A percentile compares a stretch with the other conserved stretches of the same genome.
phyloP scores from a whole-genome alignment of 805 yeast species.

The Barnettozyma wickerhamii region DNA sequence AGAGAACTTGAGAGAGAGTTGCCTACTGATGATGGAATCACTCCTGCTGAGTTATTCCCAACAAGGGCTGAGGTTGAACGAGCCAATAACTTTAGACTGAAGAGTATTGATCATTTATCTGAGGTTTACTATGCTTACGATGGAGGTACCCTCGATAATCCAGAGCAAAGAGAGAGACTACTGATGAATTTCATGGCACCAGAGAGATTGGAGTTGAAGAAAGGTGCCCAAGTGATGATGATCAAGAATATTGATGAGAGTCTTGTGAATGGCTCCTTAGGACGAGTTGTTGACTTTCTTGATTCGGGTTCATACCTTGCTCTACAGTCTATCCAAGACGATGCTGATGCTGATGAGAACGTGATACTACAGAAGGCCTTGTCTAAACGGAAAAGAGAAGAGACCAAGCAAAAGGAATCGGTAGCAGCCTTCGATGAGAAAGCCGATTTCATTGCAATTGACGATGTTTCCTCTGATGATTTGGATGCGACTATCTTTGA shows the following conservation, averaged over 20 bases:
- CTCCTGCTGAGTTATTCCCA: constrained; percentile 71
- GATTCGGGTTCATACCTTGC: constrained; percentile 46
- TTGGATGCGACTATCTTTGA: constrained; percentile 47
- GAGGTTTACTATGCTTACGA: constrained; percentile 48
- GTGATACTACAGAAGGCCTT: constrained; percentile 15
- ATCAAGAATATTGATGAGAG: constrained; percentile 69
- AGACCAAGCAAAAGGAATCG: not conserved
- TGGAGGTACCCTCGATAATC: constrained; percentile 43
- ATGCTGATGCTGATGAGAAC: constrained; percentile 22
- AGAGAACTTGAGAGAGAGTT: constrained; percentile 47
- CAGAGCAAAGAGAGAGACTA: constrained; percentile 38
- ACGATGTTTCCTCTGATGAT: constrained; percentile 9
- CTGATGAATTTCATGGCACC: constrained; percentile 63
- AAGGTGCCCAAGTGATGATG: constrained; percentile 81
- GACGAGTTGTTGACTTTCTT: constrained; percentile 58
- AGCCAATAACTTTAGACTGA: constrained; percentile 53
- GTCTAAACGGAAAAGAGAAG: constrained; percentile 3
- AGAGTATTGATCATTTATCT: constrained; percentile 38
- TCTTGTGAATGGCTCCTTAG: constrained; percentile 74
- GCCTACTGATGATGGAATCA: constrained; percentile 48
- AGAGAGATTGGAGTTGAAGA: constrained; percentile 48
- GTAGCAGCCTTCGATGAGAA: not conserved
- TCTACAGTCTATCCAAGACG: constrained; percentile 26
- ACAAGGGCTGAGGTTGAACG: constrained; percentile 68
- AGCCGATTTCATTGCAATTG: constrained; percentile 3